These are phyloP conservation scores for Fraxinus albicans DNA, from an alignment of 305 asterid genomes.

Conservation along the genomic window DNA sequence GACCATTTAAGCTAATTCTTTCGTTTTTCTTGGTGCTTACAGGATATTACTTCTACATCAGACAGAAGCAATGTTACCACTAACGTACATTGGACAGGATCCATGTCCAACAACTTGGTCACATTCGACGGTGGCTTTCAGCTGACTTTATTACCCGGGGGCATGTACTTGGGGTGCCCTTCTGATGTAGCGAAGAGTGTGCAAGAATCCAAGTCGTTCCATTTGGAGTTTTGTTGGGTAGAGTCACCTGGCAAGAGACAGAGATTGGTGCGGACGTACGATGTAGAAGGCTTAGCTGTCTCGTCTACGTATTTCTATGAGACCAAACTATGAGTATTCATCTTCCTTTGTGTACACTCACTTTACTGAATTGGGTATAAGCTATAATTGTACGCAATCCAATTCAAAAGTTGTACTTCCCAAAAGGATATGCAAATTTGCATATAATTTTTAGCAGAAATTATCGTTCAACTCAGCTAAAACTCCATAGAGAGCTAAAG, in stretches of 20 bases:
- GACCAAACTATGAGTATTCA: conserved; percentile 49
- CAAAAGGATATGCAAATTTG: too few species aligned
- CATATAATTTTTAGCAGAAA: too few species aligned
- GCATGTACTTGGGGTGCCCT: conserved; percentile 90
- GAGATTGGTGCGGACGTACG: conserved; percentile 80
- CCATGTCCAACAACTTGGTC: conserved; percentile 55
- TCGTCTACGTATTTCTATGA: conserved; percentile 80
- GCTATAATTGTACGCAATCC: background rate
- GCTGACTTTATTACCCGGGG: conserved; percentile 72
- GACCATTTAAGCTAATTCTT: background rate
- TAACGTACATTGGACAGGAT: conserved; percentile 76
- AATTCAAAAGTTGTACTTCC: background rate
- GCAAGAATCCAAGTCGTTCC: conserved; percentile 79
- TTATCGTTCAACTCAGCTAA: too few species aligned
- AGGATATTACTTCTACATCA: conserved; percentile 66
- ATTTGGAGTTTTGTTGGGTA: conserved; percentile 83
- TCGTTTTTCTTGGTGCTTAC: conserved; percentile 12
- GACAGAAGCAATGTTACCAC: conserved; percentile 54
- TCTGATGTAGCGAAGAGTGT: conserved; percentile 70
- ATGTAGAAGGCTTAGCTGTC: conserved; percentile 78
- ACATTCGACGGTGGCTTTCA: conserved; percentile 71
- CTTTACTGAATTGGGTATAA: background rate
- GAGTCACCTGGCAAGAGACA: conserved; percentile 78
- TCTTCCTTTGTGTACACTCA: background rate
- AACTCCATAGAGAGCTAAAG: too few species aligned